Percentiles rank a stretch among this genome's conserved stretches.
Conservation (phyloP, 208 protist species). For the Leishmania tropica region DNA sequence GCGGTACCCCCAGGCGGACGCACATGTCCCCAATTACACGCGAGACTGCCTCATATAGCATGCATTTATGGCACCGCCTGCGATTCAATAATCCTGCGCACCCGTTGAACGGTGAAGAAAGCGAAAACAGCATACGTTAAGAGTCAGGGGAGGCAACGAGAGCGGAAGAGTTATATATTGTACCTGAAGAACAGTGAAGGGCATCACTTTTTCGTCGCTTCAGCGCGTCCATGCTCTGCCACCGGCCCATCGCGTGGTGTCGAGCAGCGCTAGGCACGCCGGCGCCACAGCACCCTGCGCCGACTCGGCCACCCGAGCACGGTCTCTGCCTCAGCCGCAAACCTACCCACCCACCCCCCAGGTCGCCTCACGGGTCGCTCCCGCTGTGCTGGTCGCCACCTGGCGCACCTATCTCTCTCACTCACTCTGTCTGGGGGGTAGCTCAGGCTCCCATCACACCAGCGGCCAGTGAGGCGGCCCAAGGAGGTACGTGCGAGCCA, state of each 20-base stretch:
- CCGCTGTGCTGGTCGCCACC: neutral
- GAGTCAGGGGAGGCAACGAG: neutral
- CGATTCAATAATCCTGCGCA: neutral
- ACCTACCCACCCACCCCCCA: neutral
- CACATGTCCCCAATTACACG: constrained; percentile 77
- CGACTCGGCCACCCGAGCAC: neutral
- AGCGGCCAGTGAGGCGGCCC: neutral
- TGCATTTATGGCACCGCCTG: constrained; percentile 41
- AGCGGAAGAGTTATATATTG: neutral
- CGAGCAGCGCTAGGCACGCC: neutral
- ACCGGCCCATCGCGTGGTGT: neutral
- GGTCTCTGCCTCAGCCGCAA: neutral
- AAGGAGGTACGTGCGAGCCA: neutral
- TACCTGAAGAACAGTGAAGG: neutral
- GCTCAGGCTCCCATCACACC: neutral
- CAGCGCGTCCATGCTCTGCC: too few relatives aligned
- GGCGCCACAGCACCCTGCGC: neutral
- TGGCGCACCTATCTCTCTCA: neutral
- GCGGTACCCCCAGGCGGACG: constrained; percentile 56
- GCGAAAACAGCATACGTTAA: neutral
- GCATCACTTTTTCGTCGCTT: neutral
- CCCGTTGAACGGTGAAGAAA: neutral
- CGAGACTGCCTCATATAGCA: constrained; percentile 74
- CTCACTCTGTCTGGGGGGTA: neutral
- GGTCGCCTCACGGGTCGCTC: neutral